Percentiles rank a stretch among this genome's conserved stretches.
These are phyloP conservation scores for Grosmannia huntii DNA, from an alignment of 2,329 filamentous ascomycete species.

Conservation along the genomic window DNA sequence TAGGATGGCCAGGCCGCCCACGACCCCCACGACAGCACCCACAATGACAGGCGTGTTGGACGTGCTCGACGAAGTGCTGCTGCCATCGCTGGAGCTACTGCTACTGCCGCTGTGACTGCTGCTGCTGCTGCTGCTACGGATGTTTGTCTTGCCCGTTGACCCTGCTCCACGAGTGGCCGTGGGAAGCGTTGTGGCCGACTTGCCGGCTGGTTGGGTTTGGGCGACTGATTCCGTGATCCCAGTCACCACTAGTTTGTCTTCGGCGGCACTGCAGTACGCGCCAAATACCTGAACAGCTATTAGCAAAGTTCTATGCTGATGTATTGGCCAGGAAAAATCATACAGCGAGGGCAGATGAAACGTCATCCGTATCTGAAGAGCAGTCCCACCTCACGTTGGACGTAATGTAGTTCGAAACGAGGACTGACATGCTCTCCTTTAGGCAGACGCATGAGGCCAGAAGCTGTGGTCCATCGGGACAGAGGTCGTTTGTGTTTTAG, in stretches of 20 bases:
- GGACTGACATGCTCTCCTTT: slow-evolving; percentile 32
- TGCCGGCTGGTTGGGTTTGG: slow-evolving; percentile 4
- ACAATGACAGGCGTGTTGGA: slow-evolving; percentile 21
- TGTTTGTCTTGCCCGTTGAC: not conserved
- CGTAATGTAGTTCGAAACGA: slow-evolving; percentile 29
- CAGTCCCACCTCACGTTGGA: slow-evolving; percentile 32
- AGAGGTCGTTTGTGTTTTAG: slow-evolving; percentile 26
- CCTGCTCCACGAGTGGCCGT: not conserved
- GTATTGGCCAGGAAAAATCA: not conserved
- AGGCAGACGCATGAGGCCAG: slow-evolving; percentile 40
- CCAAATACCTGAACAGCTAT: slow-evolving; percentile 22
- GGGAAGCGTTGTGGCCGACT: slow-evolving; percentile 1
- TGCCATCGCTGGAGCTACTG: slow-evolving; percentile 5
- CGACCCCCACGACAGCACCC: slow-evolving; percentile 21
- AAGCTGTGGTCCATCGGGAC: slow-evolving; percentile 31
- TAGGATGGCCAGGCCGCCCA: slow-evolving; percentile 19
- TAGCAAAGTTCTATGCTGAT: not conserved
- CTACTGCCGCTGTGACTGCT: slow-evolving; percentile 2
- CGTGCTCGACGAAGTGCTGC: slow-evolving; percentile 2
- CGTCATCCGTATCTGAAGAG: slow-evolving; percentile 21
- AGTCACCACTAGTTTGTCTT: slow-evolving; percentile 24
- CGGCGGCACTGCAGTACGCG: slow-evolving; percentile 37
- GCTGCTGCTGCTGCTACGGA: slow-evolving; percentile 3
- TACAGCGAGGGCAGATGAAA: slow-evolving; percentile 30
- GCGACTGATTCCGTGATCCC: slow-evolving; percentile 26